Evolutionary conservation across 441 rosid species (phyloP), one percentile per base, ranked within the genome.

Genomic region (Pelargonium cotyledonis): DNA sequence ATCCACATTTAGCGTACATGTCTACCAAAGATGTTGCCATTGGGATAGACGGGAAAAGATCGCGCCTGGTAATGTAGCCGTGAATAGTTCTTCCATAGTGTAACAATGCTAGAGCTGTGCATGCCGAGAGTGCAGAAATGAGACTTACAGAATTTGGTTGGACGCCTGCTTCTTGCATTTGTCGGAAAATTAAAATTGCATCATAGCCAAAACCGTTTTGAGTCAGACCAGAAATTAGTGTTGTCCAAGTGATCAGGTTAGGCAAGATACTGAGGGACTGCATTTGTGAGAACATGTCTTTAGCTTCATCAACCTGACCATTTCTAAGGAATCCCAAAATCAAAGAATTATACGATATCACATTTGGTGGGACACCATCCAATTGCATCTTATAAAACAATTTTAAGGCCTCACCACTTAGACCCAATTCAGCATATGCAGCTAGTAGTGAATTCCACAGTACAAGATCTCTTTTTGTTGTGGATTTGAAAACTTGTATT

Each of bases 341-440:
- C 68, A 85, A 76, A 19, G 87, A 84, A 76, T 88, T 92, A 94
- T 94, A 92, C 6, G 95, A 81, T 9, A 85, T 71, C 73, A 77
- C 78, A 77, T 87, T 83, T 14, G 84, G 92, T 8, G 88, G 85
- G 21, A 86, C 81, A 65, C 89, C 77, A 41, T 88, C 86, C 70
- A 88, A 76, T 74, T 88, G 89, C 98, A 90, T 92, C 74, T 83
- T 78, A 78, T 84, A 83, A 75, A 92, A 90, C 75, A 88, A 80
- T 77, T 79, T 88, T 78, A 86, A 78, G 65, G 88, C 85, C 78
- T 90, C 88, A 0, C 84, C 86, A 43, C 81, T 82, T 19, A 63
- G 67, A 62, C 91, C 87, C 55, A 79, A 67, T 68, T 85, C 86
- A 46, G 87, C 93, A 80, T 84, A 92, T 10, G 88, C 88, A 69